Base-by-base conservation (phyloP, 805 yeast genomes). In the Tetrapisispora fleetii region DNA sequence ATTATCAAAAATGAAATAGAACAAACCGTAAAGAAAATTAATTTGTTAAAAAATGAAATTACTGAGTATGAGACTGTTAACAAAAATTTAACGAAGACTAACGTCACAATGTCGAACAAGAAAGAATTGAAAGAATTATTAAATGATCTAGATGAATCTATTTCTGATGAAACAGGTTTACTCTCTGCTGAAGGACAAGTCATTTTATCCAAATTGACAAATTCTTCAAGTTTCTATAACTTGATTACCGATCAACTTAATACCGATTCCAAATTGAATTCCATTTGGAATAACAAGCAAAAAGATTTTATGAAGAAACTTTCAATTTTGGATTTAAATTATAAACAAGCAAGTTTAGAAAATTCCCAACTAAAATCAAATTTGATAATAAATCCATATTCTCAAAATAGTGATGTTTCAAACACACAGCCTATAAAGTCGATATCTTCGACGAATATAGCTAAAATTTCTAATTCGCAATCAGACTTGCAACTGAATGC, bases 101-200 rank as follows among this genome's bases (percentile, higher is more conserved):
- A 36, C 16, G 22, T 30, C 1, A 28, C 24, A 17, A 40, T n/a
- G 21, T 32, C 33, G 17, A n/a, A 24, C 13, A 40, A 40, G 37
- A 37, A 36, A 11, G 45, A 46, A 11, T 22, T 43, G 22, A n/a
- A 50, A 16, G 41, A 47, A 16, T 46, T 61, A 14, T 37, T 59
- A 11, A 58, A 54, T 38, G 58, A 55, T 30, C 48, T 62, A n/a
- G 50, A 52, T 30, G 61, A 59, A 22, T 51, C 43, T 17, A 58
- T 60, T 2, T 39, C 50, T 2, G 63, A 59, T 14, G 62, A 54
- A 32, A 58, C 61, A 21, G 67, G 67, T 6, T 42, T 60, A n/a
- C 46, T 61, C 27, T 52, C 49, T 16, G 46, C 43, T 24, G 45
- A 55, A 14, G 67, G 67, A 33, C 63, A 61, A 41, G 59, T 55